These are phyloP conservation scores for Achaetomium macrosporum DNA, from an alignment of 2,329 filamentous ascomycete genomes.

Conservation along the genomic window DNA sequence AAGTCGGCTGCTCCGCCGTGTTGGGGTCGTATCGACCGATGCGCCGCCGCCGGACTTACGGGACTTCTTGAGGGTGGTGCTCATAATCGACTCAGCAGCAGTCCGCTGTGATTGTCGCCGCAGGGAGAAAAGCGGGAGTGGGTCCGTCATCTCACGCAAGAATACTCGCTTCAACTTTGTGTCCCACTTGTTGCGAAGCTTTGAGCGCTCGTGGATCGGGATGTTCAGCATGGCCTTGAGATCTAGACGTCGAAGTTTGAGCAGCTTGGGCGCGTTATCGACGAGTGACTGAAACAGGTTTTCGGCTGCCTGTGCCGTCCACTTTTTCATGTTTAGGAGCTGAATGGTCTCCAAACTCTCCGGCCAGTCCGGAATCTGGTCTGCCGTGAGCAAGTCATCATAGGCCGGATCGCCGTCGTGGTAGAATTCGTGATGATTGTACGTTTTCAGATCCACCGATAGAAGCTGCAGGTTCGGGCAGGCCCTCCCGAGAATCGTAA, in stretches of 20 bases:
- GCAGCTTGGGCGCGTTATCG: constrained; percentile 60
- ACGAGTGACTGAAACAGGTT: constrained; percentile 75
- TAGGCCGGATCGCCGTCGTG: constrained; percentile 72
- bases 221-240: constrained; percentile 74
- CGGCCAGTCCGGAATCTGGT: constrained; percentile 75
- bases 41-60: neutral
- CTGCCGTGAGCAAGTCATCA: constrained; percentile 55
- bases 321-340: constrained; percentile 71
- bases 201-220: constrained; percentile 74
- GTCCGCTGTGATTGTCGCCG: neutral
- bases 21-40: neutral
- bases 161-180: constrained; percentile 64
- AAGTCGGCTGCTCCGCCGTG: constrained; percentile 25
- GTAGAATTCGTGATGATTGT: constrained; percentile 60
- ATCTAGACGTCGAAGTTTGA: constrained; percentile 60
- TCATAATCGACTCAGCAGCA: neutral
- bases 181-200: constrained; percentile 74
- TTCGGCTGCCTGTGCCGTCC: constrained; percentile 62
- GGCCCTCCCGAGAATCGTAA: constrained; percentile 56
- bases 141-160: constrained; percentile 36
- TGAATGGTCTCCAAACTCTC: constrained; percentile 63
- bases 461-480: constrained; percentile 69
- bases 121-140: constrained; percentile 22
- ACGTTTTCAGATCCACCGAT: constrained; percentile 74
- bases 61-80: neutral